Conservation (phyloP, 495 filamentous ascomycete species). For the Viridothelium virens region DNA sequence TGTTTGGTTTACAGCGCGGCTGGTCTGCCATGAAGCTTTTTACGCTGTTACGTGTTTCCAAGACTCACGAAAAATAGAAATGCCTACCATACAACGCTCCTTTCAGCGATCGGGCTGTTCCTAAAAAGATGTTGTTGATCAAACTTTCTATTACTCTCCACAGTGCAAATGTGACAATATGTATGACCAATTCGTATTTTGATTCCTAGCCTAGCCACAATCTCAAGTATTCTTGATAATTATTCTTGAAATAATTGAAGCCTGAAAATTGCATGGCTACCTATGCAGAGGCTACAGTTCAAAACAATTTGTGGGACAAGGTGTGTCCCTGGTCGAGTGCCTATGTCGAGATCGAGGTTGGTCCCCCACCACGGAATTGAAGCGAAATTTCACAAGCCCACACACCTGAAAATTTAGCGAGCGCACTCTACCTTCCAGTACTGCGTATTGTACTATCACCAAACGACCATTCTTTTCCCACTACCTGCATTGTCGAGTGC, state of each 20-base stretch:
- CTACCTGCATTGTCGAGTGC: not conserved
- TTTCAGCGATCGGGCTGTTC: constrained; percentile 11
- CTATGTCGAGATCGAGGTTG: not conserved
- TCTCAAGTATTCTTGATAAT: too few species aligned
- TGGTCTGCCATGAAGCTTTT: constrained; percentile 9
- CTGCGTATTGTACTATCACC: not conserved
- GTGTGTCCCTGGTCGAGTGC: not conserved
- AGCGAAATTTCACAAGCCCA: constrained; percentile 10
- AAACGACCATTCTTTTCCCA: not conserved
- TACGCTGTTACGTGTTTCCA: not conserved
- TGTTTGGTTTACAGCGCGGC: constrained; percentile 5
- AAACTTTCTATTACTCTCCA: not conserved
- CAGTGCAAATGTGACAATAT: not conserved
- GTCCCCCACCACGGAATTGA: constrained; percentile 2
- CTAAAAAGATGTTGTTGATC: constrained; percentile 10
- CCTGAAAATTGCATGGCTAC: too few species aligned
- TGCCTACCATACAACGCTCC: constrained; percentile 5
- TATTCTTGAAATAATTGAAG: too few species aligned
- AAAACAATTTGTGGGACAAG: not conserved
- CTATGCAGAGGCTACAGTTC: too few species aligned
- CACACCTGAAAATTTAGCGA: constrained; percentile 3
- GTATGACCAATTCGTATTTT: not conserved
- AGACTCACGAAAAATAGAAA: not conserved
- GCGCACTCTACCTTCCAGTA: not conserved
- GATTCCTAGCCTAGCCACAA: too few species aligned